Percentiles rank a stretch among this genome's conserved stretches.
Evolutionary conservation across 169 alveolate genomes (phyloP).

Genomic region (Prorocentrum cordatum): DNA sequence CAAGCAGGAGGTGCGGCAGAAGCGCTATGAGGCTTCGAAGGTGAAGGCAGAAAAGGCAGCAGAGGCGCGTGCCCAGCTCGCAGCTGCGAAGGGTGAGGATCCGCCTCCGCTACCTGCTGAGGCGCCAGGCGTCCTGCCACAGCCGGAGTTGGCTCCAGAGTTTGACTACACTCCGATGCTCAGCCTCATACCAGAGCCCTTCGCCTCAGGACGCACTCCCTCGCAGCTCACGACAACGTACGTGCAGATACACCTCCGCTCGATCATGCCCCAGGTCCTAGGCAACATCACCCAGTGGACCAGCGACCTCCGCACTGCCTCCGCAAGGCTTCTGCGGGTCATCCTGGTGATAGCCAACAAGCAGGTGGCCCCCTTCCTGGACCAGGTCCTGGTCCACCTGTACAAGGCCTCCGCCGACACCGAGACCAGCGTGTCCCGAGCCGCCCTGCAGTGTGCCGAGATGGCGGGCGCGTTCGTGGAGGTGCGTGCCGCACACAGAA

Average conservation of each 20-base stretch:
- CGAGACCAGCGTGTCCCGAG: background rate
- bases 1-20: conserved; percentile 61
- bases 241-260: background rate
- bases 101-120: too few relatives aligned
- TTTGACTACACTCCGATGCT: conserved; percentile 32
- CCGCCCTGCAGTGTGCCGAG: background rate
- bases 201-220: conserved; percentile 24
- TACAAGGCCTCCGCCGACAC: conserved; percentile 14
- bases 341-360: conserved; percentile 28
- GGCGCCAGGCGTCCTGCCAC: too few relatives aligned
- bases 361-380: conserved; percentile 59
- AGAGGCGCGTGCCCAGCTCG: too few relatives aligned
- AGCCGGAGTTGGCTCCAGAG: conserved; percentile 5
- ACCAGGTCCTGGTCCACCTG: conserved; percentile 38
- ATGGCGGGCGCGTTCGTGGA: background rate
- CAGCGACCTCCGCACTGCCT: background rate
- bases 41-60: too few relatives aligned
- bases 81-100: too few relatives aligned
- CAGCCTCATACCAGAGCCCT: conserved; percentile 6
- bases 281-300: conserved; percentile 62
- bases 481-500: too few relatives aligned
- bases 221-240: conserved; percentile 29
- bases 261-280: conserved; percentile 5
- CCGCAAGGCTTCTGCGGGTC: conserved; percentile 19
- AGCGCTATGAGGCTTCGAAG: too few relatives aligned